These are phyloP conservation scores for Suaeda aralocaspica DNA, from an alignment of 148 eudicot species.

Conservation along the genomic window DNA sequence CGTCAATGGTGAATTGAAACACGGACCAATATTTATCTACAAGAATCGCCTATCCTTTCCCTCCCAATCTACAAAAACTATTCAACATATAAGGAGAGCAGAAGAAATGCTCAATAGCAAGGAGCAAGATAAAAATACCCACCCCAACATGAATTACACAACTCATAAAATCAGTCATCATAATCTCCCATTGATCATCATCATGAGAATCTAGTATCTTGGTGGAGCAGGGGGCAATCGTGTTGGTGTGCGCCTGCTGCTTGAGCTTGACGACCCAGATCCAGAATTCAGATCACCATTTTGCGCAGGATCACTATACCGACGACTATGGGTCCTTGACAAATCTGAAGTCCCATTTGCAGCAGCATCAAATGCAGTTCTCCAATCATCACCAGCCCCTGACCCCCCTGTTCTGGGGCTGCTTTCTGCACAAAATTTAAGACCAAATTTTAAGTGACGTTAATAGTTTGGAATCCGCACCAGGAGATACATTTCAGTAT, in stretches of 20 bases:
- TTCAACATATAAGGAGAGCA: conserved; percentile 35
- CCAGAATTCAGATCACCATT: conserved; percentile 65
- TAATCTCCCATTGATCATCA: conserved; percentile 13
- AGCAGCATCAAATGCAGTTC: conserved; percentile 92
- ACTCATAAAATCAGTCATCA: conserved; percentile 25
- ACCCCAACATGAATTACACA: conserved; percentile 44
- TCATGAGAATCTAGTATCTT: conserved; percentile 52
- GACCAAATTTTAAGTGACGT: not conserved
- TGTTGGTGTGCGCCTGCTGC: conserved; percentile 83
- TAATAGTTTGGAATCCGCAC: not conserved
- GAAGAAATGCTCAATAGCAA: conserved; percentile 34
- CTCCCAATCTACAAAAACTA: conserved; percentile 46
- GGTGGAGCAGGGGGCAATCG: conserved; percentile 97
- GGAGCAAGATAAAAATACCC: conserved; percentile 36
- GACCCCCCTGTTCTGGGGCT: conserved; percentile 72
- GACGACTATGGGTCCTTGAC: conserved; percentile 66
- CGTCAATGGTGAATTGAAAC: conserved; percentile 22
- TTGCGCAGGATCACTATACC: conserved; percentile 64
- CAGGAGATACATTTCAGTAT: not conserved
- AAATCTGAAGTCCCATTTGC: conserved; percentile 71
- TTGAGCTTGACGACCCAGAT: conserved; percentile 68
- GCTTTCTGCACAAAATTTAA: conserved; percentile 53
- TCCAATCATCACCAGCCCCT: conserved; percentile 81
- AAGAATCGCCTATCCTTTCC: conserved; percentile 33
- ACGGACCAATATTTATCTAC: conserved; percentile 52